Base-by-base conservation (phyloP, 176 grass and related monocot species). In the Alopecurus myosuroides region DNA sequence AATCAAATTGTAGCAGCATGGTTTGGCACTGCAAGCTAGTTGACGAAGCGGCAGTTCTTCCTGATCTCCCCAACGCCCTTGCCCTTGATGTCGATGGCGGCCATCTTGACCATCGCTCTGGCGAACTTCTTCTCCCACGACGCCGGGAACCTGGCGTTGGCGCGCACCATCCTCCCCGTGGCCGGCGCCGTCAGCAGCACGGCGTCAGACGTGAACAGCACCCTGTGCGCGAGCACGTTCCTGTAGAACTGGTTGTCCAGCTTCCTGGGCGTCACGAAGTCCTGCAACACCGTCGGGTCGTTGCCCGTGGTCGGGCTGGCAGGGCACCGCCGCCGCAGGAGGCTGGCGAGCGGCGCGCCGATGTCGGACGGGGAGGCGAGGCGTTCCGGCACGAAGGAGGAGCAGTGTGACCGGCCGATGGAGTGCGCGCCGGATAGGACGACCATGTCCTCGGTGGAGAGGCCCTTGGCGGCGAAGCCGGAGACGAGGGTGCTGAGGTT, bases 181-280 rank as follows among this genome's bases (percentile, higher is more conserved):
- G n/a, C n/a, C n/a, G n/a, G n/a, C n/a, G n/a, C n/a, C n/a, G n/a
- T n/a, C n/a, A n/a, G n/a, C n/a, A n/a, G n/a, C n/a, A n/a, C n/a
- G n/a, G n/a, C n/a, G n/a, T n/a, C n/a, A n/a, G n/a, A n/a, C n/a
- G n/a, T n/a, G n/a, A n/a, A n/a, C n/a, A n/a, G n/a, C n/a, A n/a
- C n/a, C 12, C 50, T 63, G 37, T 39, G 40, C 3, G 4, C 29
- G 1, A 87, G 52, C 74, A 90, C 30, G 45, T 86, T 78, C 84
- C 2, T 41, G 55, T 87, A 90, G 58, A 76, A 87, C 35, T 79
- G 62, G 80, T 39, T 90, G 80, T 90, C 89, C 3, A 90, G 36
- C 30, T 0, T 3, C 45, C 9, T 3, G 2, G 80, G 89, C 0
- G 84, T 84, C 0, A 63, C 72, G 2, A 74, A 18, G 76, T 87